phyloP scores from a whole-genome alignment of 352 stramenopile species.

The Globisporangium canariense region DNA sequence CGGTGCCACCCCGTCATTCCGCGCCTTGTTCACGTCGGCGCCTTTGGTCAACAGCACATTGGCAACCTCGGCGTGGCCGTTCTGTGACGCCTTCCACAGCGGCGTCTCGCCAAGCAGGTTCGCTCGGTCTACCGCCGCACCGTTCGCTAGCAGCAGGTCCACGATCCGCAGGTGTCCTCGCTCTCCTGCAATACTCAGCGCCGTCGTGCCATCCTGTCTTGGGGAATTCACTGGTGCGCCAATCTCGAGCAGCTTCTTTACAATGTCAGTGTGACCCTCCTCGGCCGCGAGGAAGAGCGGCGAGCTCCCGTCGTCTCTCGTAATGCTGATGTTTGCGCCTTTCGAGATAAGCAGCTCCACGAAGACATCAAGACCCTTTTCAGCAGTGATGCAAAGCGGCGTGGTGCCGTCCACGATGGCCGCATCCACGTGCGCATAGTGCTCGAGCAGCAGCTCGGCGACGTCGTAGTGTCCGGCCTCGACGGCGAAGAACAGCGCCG shows the following conservation, averaged over 20 bases:
- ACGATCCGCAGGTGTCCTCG: conserved; percentile 5
- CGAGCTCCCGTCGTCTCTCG: neutral
- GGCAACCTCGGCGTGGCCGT: conserved; percentile 10
- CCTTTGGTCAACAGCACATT: neutral
- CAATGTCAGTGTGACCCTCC: conserved; percentile 4
- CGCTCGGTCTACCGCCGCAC: neutral
- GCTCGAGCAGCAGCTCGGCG: conserved; percentile 7
- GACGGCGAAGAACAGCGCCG: conserved; percentile 10
- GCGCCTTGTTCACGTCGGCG: neutral
- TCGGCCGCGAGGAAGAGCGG: conserved; percentile 11
- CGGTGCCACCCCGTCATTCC: neutral
- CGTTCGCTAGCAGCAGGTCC: conserved; percentile 5
- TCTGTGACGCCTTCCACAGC: conserved; percentile 14
- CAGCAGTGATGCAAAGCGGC: conserved; percentile 10
- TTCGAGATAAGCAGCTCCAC: conserved; percentile 4
- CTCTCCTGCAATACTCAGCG: conserved; percentile 9
- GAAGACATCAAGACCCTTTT: conserved; percentile 4
- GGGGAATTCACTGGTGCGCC: conserved; percentile 6
- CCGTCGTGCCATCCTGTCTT: conserved; percentile 4
- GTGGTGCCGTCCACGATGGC: conserved; percentile 2
- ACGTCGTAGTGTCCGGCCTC: conserved; percentile 5
- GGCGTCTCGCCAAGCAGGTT: conserved; percentile 7
- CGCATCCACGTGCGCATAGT: conserved; percentile 2
- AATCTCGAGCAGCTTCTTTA: neutral
- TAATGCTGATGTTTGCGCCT: conserved; percentile 1